A percentile compares a stretch with the other conserved stretches of the same genome.
Evolutionary conservation across 208 protist genomes (phyloP).

Genomic region (Perkinsela sp.): DNA sequence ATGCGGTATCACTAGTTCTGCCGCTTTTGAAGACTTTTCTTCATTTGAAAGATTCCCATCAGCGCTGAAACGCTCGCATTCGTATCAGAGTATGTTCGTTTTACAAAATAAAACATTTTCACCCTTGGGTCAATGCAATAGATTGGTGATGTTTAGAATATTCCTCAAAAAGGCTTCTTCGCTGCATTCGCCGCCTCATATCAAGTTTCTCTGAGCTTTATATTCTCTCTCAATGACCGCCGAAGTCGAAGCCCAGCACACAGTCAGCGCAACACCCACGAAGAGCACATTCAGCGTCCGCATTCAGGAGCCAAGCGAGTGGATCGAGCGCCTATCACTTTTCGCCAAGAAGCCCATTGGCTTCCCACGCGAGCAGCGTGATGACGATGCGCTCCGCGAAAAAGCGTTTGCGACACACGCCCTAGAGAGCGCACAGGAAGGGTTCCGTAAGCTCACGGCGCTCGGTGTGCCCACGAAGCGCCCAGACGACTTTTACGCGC

Average conservation of each 20-base stretch:
- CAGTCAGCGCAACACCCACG: neutral
- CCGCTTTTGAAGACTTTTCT: no score
- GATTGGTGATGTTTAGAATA: no score
- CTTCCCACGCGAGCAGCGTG: neutral
- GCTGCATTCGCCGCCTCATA: no score
- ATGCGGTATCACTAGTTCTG: no score
- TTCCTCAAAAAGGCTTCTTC: no score
- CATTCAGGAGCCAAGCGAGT: neutral
- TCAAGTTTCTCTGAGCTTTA: no score
- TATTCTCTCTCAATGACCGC: no score
- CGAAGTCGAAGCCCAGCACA: neutral
- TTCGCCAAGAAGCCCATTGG: neutral
- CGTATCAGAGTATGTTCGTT: no score
- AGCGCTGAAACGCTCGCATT: no score
- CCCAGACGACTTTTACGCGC: slow-evolving; percentile 14
- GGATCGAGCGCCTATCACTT: neutral
- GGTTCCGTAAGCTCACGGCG: neutral
- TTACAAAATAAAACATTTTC: no score
- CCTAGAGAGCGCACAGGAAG: neutral
- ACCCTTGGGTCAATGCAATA: no score
- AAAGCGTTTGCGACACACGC: neutral
- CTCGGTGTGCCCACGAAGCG: slow-evolving; percentile 8
- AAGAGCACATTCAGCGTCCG: neutral
- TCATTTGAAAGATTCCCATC: no score
- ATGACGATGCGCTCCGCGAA: neutral